Evolutionary conservation across 257 asterid genomes (phyloP).

Genomic region (Nemophila menziesii): DNA sequence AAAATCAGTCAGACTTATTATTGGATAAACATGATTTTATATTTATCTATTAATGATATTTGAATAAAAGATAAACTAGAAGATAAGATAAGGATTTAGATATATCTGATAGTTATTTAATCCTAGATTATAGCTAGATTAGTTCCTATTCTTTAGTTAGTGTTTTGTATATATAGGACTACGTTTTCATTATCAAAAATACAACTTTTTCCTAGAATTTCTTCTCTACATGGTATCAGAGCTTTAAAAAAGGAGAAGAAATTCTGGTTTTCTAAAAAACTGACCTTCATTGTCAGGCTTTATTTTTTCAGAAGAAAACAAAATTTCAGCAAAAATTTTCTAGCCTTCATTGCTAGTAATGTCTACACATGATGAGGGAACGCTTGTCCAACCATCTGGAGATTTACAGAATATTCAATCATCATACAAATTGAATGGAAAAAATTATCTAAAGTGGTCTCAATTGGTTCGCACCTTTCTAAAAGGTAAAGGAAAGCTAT

Average conservation of each 20-base stretch:
- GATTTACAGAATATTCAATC: neutral
- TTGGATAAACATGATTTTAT: no score
- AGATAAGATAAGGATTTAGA: no score
- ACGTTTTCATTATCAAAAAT: no score
- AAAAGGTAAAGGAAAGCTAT: slow-evolving; percentile 7
- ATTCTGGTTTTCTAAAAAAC: neutral
- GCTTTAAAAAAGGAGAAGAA: neutral
- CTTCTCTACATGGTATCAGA: slow-evolving; percentile 1
- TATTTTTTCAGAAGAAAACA: no score
- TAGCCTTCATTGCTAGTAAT: neutral
- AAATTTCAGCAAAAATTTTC: neutral
- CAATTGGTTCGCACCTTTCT: slow-evolving; percentile 6
- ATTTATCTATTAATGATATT: no score
- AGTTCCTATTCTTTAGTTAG: no score
- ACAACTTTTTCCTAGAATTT: no score
- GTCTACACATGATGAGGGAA: neutral
- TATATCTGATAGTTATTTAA: no score
- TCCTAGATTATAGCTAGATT: no score
- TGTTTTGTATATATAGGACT: no score
- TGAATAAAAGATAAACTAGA: no score
- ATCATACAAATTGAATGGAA: neutral
- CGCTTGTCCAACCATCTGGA: neutral
- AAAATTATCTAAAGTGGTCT: slow-evolving; percentile 5
- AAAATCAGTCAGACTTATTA: no score
- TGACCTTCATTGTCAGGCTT: neutral